Percentiles rank a stretch among this genome's conserved stretches.
phyloP scores from a whole-genome alignment of 2,329 filamentous ascomycete genomes.

The Pseudogymnoascus sp. region DNA sequence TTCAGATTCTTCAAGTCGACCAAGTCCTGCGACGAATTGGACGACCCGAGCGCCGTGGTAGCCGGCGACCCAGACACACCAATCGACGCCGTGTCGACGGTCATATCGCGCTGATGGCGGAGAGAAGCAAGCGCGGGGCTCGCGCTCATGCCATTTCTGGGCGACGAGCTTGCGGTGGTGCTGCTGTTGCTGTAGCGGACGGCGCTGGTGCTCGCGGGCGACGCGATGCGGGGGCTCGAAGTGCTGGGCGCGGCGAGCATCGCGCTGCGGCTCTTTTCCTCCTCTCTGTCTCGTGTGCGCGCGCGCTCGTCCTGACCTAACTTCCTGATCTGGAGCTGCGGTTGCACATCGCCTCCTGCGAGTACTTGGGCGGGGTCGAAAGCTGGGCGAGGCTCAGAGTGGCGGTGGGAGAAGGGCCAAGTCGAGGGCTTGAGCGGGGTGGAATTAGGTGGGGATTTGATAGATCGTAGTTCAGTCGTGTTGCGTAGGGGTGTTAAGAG shows the following conservation, averaged over 20 bases:
- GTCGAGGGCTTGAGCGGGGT: not conserved
- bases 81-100: not conserved
- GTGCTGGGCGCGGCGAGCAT: conserved; percentile 4
- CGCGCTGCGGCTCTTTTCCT: not conserved
- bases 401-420: not conserved
- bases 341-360: conserved; percentile 4
- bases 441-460: not conserved
- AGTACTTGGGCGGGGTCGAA: conserved; percentile 2
- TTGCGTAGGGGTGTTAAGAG: not conserved
- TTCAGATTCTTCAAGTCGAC: conserved; percentile 6
- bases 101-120: not conserved
- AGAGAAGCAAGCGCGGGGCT: not conserved
- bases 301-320: conserved; percentile 3
- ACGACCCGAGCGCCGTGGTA: not conserved
- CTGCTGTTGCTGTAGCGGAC: conserved; percentile 3
- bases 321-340: conserved; percentile 2
- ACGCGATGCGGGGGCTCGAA: conserved; percentile 1
- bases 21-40: not conserved
- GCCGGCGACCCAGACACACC: not conserved
- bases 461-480: not conserved
- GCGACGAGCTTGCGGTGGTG: not conserved
- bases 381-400: not conserved
- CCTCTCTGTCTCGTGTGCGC: not conserved
- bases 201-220: not conserved
- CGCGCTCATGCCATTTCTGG: conserved; percentile 3